Percentiles rank a stretch among this genome's conserved stretches.
Conservation (phyloP, 2,329 filamentous ascomycete genomes). For the Cryphonectria japonica region DNA sequence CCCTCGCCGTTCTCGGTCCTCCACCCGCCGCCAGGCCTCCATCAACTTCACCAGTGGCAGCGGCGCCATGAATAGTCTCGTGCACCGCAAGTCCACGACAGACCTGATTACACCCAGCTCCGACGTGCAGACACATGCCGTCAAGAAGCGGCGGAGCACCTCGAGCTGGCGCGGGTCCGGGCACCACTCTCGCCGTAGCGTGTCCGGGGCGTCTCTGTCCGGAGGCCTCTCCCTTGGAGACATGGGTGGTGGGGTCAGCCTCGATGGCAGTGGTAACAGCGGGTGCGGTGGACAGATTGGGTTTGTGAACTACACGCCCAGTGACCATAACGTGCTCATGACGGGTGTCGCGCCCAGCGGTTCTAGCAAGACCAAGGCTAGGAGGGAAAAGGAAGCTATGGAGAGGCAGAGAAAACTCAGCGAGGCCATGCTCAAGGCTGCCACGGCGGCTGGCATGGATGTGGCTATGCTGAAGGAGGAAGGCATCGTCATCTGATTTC, state of each 20-base stretch:
- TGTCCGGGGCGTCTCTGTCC: not conserved
- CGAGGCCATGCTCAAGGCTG: conserved; percentile 69
- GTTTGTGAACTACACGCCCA: conserved; percentile 91
- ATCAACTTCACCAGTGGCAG: not conserved
- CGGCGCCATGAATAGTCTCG: conserved; percentile 1
- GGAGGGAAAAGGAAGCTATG: conserved; percentile 82
- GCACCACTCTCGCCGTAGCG: conserved; percentile 16
- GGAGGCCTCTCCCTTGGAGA: conserved; percentile 26
- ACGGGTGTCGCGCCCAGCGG: conserved; percentile 91
- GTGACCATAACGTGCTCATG: conserved; percentile 78
- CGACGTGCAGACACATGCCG: conserved; percentile 25
- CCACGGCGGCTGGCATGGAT: conserved; percentile 73
- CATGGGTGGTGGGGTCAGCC: conserved; percentile 31
- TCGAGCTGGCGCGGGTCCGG: conserved; percentile 16
- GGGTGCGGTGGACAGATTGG: conserved; percentile 44
- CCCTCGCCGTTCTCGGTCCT: conserved; percentile 44
- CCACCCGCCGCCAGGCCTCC: conserved; percentile 24
- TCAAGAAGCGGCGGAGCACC: conserved; percentile 36
- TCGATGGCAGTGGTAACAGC: conserved; percentile 36
- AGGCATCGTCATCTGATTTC: conserved; percentile 48
- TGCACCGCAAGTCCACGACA: conserved; percentile 26
- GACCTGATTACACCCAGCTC: conserved; percentile 21
- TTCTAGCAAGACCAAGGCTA: conserved; percentile 91
- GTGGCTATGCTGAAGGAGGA: conserved; percentile 56
- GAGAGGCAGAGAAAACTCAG: conserved; percentile 73